Evolutionary conservation across 2,329 filamentous ascomycete genomes (phyloP).

Genomic region (Xylaria sp.): DNA sequence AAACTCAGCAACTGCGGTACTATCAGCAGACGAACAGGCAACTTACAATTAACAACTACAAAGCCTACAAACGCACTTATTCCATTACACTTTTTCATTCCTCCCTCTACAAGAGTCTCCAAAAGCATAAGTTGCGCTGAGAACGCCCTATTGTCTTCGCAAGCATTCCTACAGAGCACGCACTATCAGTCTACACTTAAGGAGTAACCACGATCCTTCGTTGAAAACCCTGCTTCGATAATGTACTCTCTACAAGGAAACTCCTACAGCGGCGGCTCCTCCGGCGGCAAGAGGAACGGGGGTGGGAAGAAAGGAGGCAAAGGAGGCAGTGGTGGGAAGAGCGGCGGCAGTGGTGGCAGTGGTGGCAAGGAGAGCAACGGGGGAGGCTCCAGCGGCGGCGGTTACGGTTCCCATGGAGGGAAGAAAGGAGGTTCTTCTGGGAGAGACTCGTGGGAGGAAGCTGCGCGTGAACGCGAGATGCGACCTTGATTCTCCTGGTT

Average conservation of each 20-base stretch:
- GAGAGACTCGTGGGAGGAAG: slow-evolving; percentile 34
- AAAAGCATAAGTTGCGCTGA: neutral
- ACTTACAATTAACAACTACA: neutral
- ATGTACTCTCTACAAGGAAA: slow-evolving; percentile 31
- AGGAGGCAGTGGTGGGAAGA: slow-evolving; percentile 9
- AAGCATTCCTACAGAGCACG: neutral
- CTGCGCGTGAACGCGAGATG: slow-evolving; percentile 33
- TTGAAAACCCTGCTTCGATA: neutral
- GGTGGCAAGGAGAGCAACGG: neutral
- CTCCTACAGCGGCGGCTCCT: slow-evolving; percentile 16
- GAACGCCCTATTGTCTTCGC: neutral
- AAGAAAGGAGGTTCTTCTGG: slow-evolving; percentile 20
- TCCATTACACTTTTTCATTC: neutral
- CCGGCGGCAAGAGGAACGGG: slow-evolving; percentile 21
- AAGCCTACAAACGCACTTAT: neutral
- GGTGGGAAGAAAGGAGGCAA: slow-evolving; percentile 21
- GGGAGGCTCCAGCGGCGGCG: slow-evolving; percentile 16
- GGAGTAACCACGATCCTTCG: neutral
- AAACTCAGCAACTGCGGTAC: neutral
- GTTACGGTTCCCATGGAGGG: slow-evolving; percentile 6
- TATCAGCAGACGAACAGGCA: neutral
- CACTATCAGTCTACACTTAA: neutral
- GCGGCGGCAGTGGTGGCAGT: slow-evolving; percentile 4
- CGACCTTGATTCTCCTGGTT: slow-evolving; percentile 24
- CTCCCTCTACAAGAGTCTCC: neutral